Percentiles rank a stretch among this genome's conserved stretches.
These are phyloP conservation scores for Carex cristatella DNA, from an alignment of 176 grass and related monocot genomes.

Conservation along the genomic window DNA sequence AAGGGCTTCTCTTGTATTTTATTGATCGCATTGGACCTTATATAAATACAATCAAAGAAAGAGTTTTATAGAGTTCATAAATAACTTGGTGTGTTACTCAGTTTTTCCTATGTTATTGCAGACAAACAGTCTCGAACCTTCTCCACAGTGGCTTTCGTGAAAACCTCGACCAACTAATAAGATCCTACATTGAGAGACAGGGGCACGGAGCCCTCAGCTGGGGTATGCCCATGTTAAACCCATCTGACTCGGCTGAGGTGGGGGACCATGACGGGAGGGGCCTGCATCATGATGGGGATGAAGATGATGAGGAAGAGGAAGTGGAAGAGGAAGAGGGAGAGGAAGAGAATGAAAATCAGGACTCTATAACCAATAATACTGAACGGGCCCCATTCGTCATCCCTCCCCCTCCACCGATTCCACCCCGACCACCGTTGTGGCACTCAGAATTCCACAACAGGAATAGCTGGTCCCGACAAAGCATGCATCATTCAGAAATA, in stretches of 20 bases:
- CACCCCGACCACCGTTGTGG: conserved; percentile 70
- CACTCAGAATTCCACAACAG: conserved; percentile 55
- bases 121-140: conserved; percentile 95
- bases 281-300: conserved; percentile 39
- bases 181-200: conserved; percentile 74
- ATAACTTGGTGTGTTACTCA: not conserved
- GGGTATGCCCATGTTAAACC: conserved; percentile 51
- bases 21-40: not conserved
- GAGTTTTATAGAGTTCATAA: not conserved
- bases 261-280: conserved; percentile 24
- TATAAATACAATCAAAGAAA: not conserved
- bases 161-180: conserved; percentile 85
- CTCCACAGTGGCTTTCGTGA: conserved; percentile 85
- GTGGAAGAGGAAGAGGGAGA: conserved; percentile 6
- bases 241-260: conserved; percentile 31
- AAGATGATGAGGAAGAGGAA: conserved; percentile 39
- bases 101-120: conserved; percentile 34
- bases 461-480: conserved; percentile 82
- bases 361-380: conserved; percentile 29
- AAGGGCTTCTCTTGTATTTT: not conserved
- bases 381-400: conserved; percentile 44
- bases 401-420: conserved; percentile 65
- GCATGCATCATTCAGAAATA: conserved; percentile 75
- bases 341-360: conserved; percentile 18
- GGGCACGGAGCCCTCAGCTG: conserved; percentile 56